Conservation (phyloP, 495 filamentous ascomycete genomes). For the Saxophila tyrrhenica region DNA sequence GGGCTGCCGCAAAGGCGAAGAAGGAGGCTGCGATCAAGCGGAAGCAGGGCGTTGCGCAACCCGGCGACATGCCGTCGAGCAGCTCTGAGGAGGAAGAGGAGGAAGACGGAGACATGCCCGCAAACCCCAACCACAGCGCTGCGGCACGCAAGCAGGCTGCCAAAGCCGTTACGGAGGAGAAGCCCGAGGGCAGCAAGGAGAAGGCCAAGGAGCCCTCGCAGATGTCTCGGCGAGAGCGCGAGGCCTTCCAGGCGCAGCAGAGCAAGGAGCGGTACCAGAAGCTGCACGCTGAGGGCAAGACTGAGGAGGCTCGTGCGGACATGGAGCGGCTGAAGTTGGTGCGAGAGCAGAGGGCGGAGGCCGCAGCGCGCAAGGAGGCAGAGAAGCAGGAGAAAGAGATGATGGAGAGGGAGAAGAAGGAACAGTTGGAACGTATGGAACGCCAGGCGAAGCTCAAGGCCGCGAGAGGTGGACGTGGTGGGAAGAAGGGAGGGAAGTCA, state of each 20-base stretch:
- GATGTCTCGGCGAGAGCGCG: conserved; percentile 71
- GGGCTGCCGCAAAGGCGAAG: conserved; percentile 75
- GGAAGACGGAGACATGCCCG: conserved; percentile 54
- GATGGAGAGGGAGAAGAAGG: conserved; percentile 31
- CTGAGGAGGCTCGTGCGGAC: conserved; percentile 91
- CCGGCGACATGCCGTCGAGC: conserved; percentile 68
- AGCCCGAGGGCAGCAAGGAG: conserved; percentile 17
- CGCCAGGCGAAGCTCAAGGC: conserved; percentile 28
- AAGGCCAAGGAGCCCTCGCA: conserved; percentile 37
- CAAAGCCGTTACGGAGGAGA: conserved; percentile 26
- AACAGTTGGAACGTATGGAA: conserved; percentile 28
- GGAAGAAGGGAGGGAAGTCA: conserved; percentile 24
- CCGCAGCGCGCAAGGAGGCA: conserved; percentile 66
- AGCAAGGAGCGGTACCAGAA: conserved; percentile 87
- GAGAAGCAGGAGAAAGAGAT: conserved; percentile 34
- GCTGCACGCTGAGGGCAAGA: conserved; percentile 91
- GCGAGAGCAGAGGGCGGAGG: conserved; percentile 73
- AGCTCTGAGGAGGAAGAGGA: conserved; percentile 50
- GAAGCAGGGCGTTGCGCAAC: conserved; percentile 49
- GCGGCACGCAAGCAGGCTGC: conserved; percentile 51
- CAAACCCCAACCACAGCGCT: conserved; percentile 81
- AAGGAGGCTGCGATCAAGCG: conserved; percentile 76
- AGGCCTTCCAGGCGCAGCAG: conserved; percentile 77
- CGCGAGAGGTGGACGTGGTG: conserved; percentile 19
- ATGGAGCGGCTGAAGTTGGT: conserved; percentile 70